These are phyloP conservation scores for Amyloporia xantha DNA, from an alignment of 768 basidiomycete species.

Conservation along the genomic window DNA sequence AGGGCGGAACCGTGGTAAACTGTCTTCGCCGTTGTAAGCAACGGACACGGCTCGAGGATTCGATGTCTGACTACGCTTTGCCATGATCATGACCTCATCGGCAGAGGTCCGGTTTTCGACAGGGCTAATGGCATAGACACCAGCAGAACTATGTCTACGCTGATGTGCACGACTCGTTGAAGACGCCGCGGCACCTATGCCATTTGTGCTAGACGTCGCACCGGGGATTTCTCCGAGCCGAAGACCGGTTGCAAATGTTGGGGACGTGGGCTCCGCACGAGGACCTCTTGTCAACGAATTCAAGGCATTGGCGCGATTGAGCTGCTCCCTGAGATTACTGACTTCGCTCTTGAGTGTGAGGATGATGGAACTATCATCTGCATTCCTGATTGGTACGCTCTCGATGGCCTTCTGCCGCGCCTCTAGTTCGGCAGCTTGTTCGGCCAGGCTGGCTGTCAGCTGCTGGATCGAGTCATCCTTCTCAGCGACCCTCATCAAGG, in stretches of 20 bases:
- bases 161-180: conserved; percentile 52
- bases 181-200: conserved; percentile 23
- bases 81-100: conserved; percentile 71
- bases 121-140: conserved; percentile 56
- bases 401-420: conserved; percentile 68
- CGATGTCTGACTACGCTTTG: conserved; percentile 61
- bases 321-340: conserved; percentile 86
- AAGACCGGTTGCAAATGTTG: conserved; percentile 79
- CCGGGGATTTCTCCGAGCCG: conserved; percentile 41
- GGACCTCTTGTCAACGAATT: conserved; percentile 75
- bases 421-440: conserved; percentile 73
- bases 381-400: conserved; percentile 51
- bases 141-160: conserved; percentile 82
- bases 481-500: conserved; percentile 62
- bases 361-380: conserved; percentile 85
- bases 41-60: conserved; percentile 86
- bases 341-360: conserved; percentile 89
- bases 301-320: conserved; percentile 92
- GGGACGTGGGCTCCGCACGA: conserved; percentile 69
- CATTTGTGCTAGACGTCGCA: conserved; percentile 37
- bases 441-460: conserved; percentile 69
- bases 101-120: conserved; percentile 65
- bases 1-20: conserved; percentile 54
- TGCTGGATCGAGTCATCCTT: conserved; percentile 82
- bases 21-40: conserved; percentile 80